Conservation (phyloP, 441 rosid species). For the Croton laevigatus region DNA sequence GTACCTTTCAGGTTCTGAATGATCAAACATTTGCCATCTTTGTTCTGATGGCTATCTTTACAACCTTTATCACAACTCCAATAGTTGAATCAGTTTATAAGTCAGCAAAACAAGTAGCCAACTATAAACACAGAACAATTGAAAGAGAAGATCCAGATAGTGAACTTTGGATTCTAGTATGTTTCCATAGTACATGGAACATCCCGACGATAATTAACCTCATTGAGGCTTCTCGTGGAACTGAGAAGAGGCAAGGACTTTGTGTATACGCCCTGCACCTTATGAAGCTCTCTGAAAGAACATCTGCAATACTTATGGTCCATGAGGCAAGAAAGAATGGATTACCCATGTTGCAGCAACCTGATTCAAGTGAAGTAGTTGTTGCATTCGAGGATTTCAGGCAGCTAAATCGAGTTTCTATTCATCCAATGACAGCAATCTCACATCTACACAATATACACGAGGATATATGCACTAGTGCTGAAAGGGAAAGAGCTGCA, state of each 20-base stretch:
- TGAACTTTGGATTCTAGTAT: conserved; percentile 50
- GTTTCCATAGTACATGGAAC: conserved; percentile 52
- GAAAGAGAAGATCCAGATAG: conserved; percentile 45
- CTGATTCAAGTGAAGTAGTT: too few species aligned
- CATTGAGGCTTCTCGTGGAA: conserved; percentile 74
- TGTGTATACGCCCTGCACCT: conserved; percentile 77
- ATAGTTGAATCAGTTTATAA: conserved; percentile 70
- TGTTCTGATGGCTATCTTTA: conserved; percentile 85
- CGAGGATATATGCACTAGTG: conserved; percentile 66
- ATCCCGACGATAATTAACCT: conserved; percentile 63
- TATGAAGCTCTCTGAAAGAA: conserved; percentile 77
- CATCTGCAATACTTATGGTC: conserved; percentile 89
- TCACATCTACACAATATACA: conserved; percentile 72
- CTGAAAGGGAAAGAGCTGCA: conserved; percentile 56
- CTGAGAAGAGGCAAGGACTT: conserved; percentile 48
- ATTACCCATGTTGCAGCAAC: too few species aligned
- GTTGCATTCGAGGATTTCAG: conserved; percentile 86
- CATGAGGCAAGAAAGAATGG: conserved; percentile 85
- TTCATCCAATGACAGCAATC: conserved; percentile 84
- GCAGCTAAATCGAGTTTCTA: conserved; percentile 60
- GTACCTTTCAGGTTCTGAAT: conserved; percentile 47
- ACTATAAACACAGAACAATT: conserved; percentile 44
- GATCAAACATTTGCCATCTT: conserved; percentile 84
- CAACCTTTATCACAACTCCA: conserved; percentile 91
- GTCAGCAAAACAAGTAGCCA: conserved; percentile 54